Base-by-base conservation (phyloP, 495 filamentous ascomycete genomes). In the Neurospora sp. region DNA sequence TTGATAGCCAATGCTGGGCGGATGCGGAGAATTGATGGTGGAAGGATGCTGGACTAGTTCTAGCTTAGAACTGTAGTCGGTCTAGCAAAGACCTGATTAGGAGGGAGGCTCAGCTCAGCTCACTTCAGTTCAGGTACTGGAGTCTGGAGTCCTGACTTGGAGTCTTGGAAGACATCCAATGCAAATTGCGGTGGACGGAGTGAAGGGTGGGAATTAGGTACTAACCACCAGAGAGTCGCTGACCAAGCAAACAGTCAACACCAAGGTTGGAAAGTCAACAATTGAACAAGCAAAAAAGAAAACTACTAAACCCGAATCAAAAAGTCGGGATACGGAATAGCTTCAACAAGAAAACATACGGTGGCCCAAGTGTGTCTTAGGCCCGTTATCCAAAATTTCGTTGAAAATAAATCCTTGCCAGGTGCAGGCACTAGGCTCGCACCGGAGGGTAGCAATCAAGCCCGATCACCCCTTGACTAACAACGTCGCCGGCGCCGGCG, bases 171-270 rank as follows among this genome's bases (percentile, higher is more conserved):
- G 41, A 42, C 37, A 39, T 39, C 38, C 42, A 44, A n/a, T 18
- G 6, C 42, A 46, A 20, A 48, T n/a, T 48, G 44, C 44, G 48
- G 20, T 59, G 48, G 48, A 54, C 46, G 46, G 20, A 54, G 46
- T 54, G 46, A 59, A 59, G 48, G 48, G 20, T 66, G 27, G 27
- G 54, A 66, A 66, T 66, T 35, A 66, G 35, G n/a, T n/a, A n/a
- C n/a, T n/a, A n/a, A n/a, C n/a, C n/a, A n/a, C 54, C 54, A 18
- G 27, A 66, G 54, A 35, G 27, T 35, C 54, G 54, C 54, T 66
- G 54, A 66, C 54, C 54, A 76, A 74, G 59, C 69, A 59, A 70
- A 74, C 44, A 73, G 76, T 71, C 46, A 73, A 76, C 44, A 48
- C 44, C 44, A 48, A 46, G 18, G 42, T 12, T 54, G 69, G 38